Evolutionary conservation across 805 yeast species (phyloP).

Genomic region (Nakazawaea anatomiae): DNA sequence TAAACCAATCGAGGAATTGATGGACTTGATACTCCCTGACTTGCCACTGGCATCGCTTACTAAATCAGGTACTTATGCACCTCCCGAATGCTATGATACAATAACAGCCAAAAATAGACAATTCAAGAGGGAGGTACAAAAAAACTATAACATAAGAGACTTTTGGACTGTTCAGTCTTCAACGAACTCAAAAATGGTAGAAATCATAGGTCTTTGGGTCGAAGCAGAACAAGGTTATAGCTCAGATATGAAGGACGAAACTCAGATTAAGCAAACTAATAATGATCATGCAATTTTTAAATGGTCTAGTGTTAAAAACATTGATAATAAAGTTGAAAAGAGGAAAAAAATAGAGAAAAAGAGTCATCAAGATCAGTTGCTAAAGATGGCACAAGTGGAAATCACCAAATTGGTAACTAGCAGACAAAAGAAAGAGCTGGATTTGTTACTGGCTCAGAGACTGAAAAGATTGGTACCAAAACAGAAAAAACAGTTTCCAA

Average conservation of each 20-base stretch:
- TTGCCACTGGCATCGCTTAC: neutral
- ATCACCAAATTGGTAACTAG: neutral
- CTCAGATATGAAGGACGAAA: neutral
- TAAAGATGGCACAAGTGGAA: conserved; percentile 1
- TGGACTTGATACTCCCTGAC: neutral
- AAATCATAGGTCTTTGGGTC: neutral
- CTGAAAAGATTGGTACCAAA: neutral
- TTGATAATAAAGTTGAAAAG: neutral
- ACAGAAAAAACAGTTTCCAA: neutral
- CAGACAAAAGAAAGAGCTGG: neutral
- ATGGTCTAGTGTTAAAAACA: conserved; percentile 1
- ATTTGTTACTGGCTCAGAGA: neutral
- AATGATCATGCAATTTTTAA: conserved; percentile 3
- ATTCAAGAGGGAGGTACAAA: neutral
- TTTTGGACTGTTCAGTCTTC: neutral
- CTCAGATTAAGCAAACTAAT: neutral
- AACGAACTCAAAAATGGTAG: neutral
- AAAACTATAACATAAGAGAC: conserved; percentile 2
- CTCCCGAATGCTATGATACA: neutral
- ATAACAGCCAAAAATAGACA: conserved; percentile 1
- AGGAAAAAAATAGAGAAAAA: neutral
- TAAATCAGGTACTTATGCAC: neutral
- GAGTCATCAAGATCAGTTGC: conserved; percentile 7
- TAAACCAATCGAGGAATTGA: neutral
- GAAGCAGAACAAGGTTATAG: neutral